Conservation (phyloP, 495 filamentous ascomycete species). For the Sporormia fimetaria region DNA sequence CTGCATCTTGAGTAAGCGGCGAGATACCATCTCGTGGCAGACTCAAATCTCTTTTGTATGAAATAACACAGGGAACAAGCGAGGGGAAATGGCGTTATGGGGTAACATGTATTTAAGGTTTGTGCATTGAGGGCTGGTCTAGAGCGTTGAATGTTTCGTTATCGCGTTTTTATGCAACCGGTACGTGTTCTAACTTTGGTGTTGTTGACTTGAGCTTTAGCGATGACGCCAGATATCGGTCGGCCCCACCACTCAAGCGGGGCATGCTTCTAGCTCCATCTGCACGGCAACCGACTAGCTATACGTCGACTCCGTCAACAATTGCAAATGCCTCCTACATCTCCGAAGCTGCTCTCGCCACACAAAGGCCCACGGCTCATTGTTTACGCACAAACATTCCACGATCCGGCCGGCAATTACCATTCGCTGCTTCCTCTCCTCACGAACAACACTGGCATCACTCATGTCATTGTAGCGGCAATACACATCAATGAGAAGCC, state of each 20-base stretch:
- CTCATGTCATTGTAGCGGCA: slow-evolving; percentile 38
- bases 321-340: slow-evolving; percentile 18
- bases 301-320: too few species aligned
- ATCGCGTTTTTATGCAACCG: too few species aligned
- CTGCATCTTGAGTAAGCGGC: too few species aligned
- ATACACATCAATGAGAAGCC: slow-evolving; percentile 37
- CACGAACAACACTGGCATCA: slow-evolving; percentile 35
- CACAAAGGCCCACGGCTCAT: slow-evolving; percentile 29
- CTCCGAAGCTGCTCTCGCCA: slow-evolving; percentile 21
- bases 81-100: too few species aligned
- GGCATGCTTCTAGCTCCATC: too few species aligned
- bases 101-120: too few species aligned
- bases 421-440: slow-evolving; percentile 38
- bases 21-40: too few species aligned
- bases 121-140: too few species aligned
- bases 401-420: slow-evolving; percentile 24
- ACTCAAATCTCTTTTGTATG: too few species aligned
- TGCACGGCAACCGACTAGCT: background rate
- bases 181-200: background rate
- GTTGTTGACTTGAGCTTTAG: background rate
- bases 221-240: background rate
- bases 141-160: too few species aligned
- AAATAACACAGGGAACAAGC: too few species aligned
- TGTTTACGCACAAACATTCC: slow-evolving; percentile 38
- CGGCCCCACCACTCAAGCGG: background rate